Percentiles rank a stretch among this genome's conserved stretches.
Evolutionary conservation across 140 eudicot species (phyloP).

Genomic region (Artemisia princeps): DNA sequence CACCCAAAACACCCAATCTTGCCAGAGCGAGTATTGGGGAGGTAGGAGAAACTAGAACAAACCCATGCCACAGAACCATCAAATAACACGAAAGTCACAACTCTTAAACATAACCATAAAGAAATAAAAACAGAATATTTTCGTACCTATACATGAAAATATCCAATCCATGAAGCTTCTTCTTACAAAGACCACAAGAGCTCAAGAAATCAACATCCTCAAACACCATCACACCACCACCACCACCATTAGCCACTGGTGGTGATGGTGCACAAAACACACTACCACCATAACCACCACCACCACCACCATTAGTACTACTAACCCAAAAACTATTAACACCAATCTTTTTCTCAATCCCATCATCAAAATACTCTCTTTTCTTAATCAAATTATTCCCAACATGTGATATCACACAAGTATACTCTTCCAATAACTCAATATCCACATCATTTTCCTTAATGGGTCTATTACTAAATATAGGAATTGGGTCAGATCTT

Average conservation of each 20-base stretch:
- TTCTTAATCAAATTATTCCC: constrained; percentile 58
- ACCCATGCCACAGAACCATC: constrained; percentile 9
- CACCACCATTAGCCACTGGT: constrained; percentile 24
- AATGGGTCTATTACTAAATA: constrained; percentile 27
- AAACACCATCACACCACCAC: constrained; percentile 35
- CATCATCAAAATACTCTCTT: constrained; percentile 64
- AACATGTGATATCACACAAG: constrained; percentile 63
- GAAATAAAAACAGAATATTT: not conserved
- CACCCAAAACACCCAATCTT: too few relatives aligned
- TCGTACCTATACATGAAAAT: constrained; percentile 82
- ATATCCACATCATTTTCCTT: constrained; percentile 29
- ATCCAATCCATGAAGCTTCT: constrained; percentile 79
- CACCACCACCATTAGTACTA: constrained; percentile 6
- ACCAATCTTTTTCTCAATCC: constrained; percentile 26
- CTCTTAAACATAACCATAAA: not conserved
- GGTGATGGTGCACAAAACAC: constrained; percentile 39
- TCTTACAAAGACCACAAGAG: constrained; percentile 60
- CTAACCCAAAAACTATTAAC: constrained; percentile 24
- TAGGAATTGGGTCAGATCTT: constrained; percentile 51
- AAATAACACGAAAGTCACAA: constrained; percentile 16
- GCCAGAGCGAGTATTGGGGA: too few relatives aligned
- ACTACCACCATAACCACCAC: constrained; percentile 12
- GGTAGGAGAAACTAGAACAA: not conserved
- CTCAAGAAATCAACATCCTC: constrained; percentile 52
- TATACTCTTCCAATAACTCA: constrained; percentile 68